Conservation (phyloP, 2,329 filamentous ascomycete species). For the Colletotrichum tamarilloi region DNA sequence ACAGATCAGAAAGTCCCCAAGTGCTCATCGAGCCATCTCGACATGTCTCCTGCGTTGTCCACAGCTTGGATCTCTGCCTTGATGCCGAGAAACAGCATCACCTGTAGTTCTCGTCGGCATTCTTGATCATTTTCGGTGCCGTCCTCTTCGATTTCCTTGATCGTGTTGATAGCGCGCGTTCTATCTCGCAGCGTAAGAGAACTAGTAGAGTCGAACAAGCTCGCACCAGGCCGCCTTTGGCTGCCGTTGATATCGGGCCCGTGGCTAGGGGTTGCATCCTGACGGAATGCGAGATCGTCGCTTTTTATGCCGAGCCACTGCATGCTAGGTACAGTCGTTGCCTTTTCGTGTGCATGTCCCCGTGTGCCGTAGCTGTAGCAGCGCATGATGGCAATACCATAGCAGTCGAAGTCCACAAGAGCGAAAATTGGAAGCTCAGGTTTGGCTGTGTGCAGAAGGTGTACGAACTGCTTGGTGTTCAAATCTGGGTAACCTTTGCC, state of each 20-base stretch:
- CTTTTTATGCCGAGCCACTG: constrained; percentile 73
- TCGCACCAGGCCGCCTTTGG: neutral
- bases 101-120: constrained; percentile 70
- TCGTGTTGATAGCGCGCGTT: constrained; percentile 66
- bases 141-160: constrained; percentile 47
- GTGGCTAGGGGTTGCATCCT: too few species aligned
- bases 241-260: neutral
- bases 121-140: constrained; percentile 45
- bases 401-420: constrained; percentile 80
- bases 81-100: constrained; percentile 78
- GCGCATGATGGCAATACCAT: constrained; percentile 78
- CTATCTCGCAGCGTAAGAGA: constrained; percentile 67
- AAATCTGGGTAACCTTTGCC: constrained; percentile 88
- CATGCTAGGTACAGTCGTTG: constrained; percentile 61
- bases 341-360: constrained; percentile 68
- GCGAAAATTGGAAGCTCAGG: constrained; percentile 68
- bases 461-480: constrained; percentile 73
- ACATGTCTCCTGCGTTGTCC: constrained; percentile 64
- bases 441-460: constrained; percentile 57
- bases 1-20: constrained; percentile 39
- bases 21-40: constrained; percentile 60
- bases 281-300: constrained; percentile 48
- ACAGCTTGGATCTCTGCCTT: constrained; percentile 84
- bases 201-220: neutral
- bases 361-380: constrained; percentile 80